Evolutionary conservation across 129 eudicot species (phyloP).

Genomic region (Centella asiatica): DNA sequence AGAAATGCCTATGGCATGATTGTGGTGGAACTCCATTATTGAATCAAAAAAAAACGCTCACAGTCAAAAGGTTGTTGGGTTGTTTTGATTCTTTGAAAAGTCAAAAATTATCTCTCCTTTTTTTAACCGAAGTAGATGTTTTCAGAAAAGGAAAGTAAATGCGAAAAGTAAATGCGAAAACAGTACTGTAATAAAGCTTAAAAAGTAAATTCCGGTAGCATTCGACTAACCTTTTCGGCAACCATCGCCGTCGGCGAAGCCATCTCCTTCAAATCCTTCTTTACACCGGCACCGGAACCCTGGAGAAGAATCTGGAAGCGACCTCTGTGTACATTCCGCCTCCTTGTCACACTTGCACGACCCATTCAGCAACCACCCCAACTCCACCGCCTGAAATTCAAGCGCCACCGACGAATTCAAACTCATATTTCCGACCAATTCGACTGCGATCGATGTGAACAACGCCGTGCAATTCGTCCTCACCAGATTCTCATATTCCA

Average conservation of each 20-base stretch:
- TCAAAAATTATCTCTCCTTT: too few species aligned
- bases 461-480: constrained; percentile 27
- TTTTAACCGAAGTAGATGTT: too few species aligned
- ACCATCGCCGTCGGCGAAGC: constrained; percentile 48
- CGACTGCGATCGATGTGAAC: constrained; percentile 43
- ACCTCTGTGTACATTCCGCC: constrained; percentile 37
- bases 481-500: constrained; percentile 15
- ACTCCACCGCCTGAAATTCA: constrained; percentile 49
- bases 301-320: neutral
- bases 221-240: constrained; percentile 55
- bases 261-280: constrained; percentile 66
- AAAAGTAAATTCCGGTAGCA: neutral
- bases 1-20: neutral
- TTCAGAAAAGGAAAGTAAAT: too few species aligned
- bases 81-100: too few species aligned
- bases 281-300: constrained; percentile 64
- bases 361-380: constrained; percentile 73
- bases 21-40: constrained; percentile 20
- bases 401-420: constrained; percentile 26
- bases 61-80: constrained; percentile 43
- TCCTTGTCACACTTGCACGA: constrained; percentile 34
- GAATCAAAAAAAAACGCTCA: constrained; percentile 19
- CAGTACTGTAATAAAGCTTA: neutral
- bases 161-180: neutral
- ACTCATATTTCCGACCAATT: neutral